phyloP scores from a whole-genome alignment of 495 filamentous ascomycete species.

The Xylaria sp. region DNA sequence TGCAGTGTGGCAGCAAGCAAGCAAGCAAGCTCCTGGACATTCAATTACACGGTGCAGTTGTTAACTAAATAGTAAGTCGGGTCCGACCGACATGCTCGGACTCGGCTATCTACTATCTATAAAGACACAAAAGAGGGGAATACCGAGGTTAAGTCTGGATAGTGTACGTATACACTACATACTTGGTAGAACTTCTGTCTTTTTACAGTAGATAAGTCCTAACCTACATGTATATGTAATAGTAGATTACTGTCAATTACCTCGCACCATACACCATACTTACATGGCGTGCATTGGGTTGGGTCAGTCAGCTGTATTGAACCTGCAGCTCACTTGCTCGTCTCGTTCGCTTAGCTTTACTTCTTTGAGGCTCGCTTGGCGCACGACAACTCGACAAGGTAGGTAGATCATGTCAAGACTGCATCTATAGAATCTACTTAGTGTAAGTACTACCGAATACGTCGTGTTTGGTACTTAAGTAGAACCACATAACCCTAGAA shows the following conservation, averaged over 20 bases:
- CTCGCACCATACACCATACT: no score
- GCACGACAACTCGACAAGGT: not conserved
- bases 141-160: not conserved
- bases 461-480: no score
- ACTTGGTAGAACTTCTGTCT: no score
- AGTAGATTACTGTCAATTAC: not conserved
- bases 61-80: not conserved
- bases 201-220: not conserved
- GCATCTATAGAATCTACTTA: not conserved
- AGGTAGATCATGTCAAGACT: not conserved
- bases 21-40: not conserved
- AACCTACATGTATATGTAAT: not conserved
- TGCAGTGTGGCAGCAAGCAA: not conserved
- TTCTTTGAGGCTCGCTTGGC: conserved; percentile 4
- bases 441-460: not conserved
- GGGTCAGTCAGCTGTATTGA: not conserved
- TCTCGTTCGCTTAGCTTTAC: conserved; percentile 14
- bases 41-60: not conserved
- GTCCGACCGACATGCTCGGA: not conserved
- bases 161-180: no score
- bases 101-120: no score
- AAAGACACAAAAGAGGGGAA: not conserved
- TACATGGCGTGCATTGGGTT: not conserved
- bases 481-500: not conserved
- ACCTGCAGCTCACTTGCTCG: not conserved